phyloP scores from a whole-genome alignment of 1,284 basidiomycete species.

The Cystobasidiaceae sp. region DNA sequence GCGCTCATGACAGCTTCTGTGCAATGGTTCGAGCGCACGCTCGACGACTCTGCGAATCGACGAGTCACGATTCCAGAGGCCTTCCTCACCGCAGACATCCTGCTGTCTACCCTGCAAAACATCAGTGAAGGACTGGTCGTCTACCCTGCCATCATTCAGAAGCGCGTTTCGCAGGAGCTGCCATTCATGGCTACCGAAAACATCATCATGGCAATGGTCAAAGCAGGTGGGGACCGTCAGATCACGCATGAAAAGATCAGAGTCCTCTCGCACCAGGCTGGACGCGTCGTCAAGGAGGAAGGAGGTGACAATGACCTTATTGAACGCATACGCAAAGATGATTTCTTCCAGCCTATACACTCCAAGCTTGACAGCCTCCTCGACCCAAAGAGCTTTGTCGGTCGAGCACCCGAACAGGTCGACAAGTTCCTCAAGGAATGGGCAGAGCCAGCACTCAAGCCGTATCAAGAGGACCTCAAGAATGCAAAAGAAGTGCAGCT shows the following conservation, averaged over 20 bases:
- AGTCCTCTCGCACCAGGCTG: conserved; percentile 94
- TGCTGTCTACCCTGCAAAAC: conserved; percentile 91
- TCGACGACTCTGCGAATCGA: conserved; percentile 95
- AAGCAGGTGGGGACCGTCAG: conserved; percentile 87
- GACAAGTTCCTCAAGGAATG: conserved; percentile 79
- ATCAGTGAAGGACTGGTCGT: conserved; percentile 96
- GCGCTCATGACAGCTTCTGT: conserved; percentile 83
- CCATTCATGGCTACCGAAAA: conserved; percentile 87
- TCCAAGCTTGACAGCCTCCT: conserved; percentile 53
- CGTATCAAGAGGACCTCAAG: conserved; percentile 59
- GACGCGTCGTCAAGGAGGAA: conserved; percentile 86
- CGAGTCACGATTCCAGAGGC: conserved; percentile 94
- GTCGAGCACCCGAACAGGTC: conserved; percentile 89
- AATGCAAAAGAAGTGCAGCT: conserved; percentile 57
- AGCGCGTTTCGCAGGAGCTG: conserved; percentile 87
- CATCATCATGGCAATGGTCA: conserved; percentile 98
- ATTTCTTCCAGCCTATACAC: conserved; percentile 59
- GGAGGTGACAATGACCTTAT: conserved; percentile 96
- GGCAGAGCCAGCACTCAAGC: conserved; percentile 77
- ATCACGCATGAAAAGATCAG: conserved; percentile 95
- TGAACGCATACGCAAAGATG: conserved; percentile 66
- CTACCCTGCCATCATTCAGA: conserved; percentile 89
- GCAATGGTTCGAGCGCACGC: conserved; percentile 94
- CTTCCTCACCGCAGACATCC: conserved; percentile 94
- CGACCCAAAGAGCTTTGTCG: conserved; percentile 79